Conservation (phyloP, 441 rosid species). For the Adansonia madagascariensis region DNA sequence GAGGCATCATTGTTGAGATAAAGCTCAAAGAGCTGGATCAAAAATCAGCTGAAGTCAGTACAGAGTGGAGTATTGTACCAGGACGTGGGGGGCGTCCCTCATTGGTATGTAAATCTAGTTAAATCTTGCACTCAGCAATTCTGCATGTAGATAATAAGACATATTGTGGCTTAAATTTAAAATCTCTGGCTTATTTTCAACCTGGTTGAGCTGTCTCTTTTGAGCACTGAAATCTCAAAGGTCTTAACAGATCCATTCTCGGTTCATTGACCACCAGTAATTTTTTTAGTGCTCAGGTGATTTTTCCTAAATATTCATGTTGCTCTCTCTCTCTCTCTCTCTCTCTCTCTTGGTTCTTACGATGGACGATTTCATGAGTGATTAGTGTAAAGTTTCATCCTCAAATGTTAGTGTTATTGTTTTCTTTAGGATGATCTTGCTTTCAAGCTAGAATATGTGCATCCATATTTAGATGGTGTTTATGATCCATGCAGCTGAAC, state of each 20-base stretch:
- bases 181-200: slow-evolving; percentile 43
- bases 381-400: slow-evolving; percentile 14
- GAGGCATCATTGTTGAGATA: slow-evolving; percentile 94
- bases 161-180: not conserved
- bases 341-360: not conserved
- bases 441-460: slow-evolving; percentile 93
- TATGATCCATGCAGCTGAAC: slow-evolving; percentile 78
- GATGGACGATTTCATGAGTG: not conserved
- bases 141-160: slow-evolving; percentile 1
- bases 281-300: slow-evolving; percentile 88
- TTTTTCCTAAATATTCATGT: slow-evolving; percentile 15
- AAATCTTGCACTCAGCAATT: not conserved
- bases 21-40: slow-evolving; percentile 94
- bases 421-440: slow-evolving; percentile 43
- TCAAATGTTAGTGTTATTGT: slow-evolving; percentile 9
- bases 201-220: slow-evolving; percentile 98
- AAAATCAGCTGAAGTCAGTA: slow-evolving; percentile 97
- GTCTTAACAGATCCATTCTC: slow-evolving; percentile 87
- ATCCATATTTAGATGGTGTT: slow-evolving; percentile 92
- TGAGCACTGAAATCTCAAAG: slow-evolving; percentile 85
- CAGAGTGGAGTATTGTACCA: slow-evolving; percentile 98
- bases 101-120: slow-evolving; percentile 50
- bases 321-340: not conserved
- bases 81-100: slow-evolving; percentile 97
- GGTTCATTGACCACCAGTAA: slow-evolving; percentile 98